Evolutionary conservation across 164 flowering plant species (phyloP), one percentile per base, ranked within the genome.

Genomic region (Cinnamomum micranthum): DNA sequence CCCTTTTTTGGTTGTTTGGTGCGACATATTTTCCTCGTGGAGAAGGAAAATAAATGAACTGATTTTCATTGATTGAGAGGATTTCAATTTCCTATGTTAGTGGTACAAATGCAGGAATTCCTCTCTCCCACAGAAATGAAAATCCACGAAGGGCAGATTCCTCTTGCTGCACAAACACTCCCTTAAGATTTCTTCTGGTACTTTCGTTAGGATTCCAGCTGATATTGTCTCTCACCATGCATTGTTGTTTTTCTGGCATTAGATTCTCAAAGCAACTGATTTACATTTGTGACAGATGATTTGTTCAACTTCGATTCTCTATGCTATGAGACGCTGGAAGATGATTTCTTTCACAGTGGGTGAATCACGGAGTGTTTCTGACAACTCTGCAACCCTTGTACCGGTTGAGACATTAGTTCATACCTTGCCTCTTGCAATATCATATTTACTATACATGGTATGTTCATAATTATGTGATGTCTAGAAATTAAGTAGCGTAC

Each of bases 371-470:
- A 75, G 71, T 67, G 23, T 66, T 20, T 55, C 78, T 74, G 82
- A 83, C 62, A 55, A 19, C 27, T 69, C 86, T 15, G 28, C 79
- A 64, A 74, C 64, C 9, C 77, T 88, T 51, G 87, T 92, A 22
- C 84, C 97, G 31, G 23, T 82, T 15, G 86, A 83, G 80, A 88
- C 87, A 22, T 77, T 92, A 80, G 41, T 82, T 77, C 89, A 81
- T 27, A 87, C 93, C 58, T 80, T 88, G 77, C 97, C 94, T 75
- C 87, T 92, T 73, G 85, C 92, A 63, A 6, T 83, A 20, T 73
- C 93, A 9, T 92, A 88, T 77, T 80, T 92, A 79, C 86, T 93
- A 58, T 91, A 91, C 84, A 91, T 94, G 98, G 98, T 91, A 89
- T 70, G 81, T 58, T 72, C 63, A 4, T 78, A 3, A 66, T 33